Base-by-base conservation (phyloP, 139 green algal species). In the Diplosphaera chodatii region DNA sequence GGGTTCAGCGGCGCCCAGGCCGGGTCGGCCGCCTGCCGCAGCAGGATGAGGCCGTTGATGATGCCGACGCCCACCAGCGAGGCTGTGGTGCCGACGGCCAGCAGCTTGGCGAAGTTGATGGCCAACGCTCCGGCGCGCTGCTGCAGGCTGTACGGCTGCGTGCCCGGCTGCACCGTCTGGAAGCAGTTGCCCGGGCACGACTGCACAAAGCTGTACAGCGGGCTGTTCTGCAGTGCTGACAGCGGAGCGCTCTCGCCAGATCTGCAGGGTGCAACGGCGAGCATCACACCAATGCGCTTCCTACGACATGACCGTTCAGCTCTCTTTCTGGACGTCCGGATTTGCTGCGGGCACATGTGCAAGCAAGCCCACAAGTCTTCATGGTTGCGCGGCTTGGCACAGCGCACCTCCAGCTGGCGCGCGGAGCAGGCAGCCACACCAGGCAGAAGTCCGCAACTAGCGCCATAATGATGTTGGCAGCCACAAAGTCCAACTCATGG, bases 391-490 rank as follows among this genome's bases (percentile, higher is more conserved):
- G n/a, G n/a, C n/a, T n/a, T n/a, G n/a, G n/a, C n/a, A n/a, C n/a
- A n/a, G n/a, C n/a, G n/a, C 10, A 77, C 83, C 33, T 77, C 76
- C 84, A 86, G 1, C 81, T 37, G 5, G 32, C 34, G 28, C 62
- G 94, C 28, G 94, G 94, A 25, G 95, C 95, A 0, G 94, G 94
- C 72, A 99, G 86, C 93, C 94, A 99, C 1, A 97, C 94, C 18
- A 99, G 88, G 94, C 98, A 97, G 87, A 97, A 98, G 80, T 99
- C 95, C 0, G 95, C 95, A 27, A 99, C 88, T 66, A 99, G 81
- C 1, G 95, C 95, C 95, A 99, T 99, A 33, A 97, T 74, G 37
- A 97, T 80, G 76, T 98, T 97, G 69, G 94, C 94, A 33, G 87
- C 78, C 30, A 98, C 95, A 84, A 99, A 98, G 78, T 99, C 94